Evolutionary conservation across 805 yeast species (phyloP), one percentile per base, ranked within the genome.

Genomic region (Suhomyces sp.): DNA sequence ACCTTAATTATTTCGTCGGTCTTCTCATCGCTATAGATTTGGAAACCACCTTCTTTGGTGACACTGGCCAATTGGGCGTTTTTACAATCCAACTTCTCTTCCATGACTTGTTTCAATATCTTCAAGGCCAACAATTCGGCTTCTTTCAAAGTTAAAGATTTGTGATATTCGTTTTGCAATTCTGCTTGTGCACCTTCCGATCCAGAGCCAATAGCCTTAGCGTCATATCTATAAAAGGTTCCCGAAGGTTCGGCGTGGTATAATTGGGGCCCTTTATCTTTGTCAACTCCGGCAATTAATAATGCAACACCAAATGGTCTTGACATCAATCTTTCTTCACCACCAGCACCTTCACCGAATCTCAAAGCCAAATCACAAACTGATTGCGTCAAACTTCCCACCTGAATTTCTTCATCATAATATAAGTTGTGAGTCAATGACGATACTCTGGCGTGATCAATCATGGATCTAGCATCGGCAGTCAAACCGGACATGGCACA

Each of bases 171-270:
- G 66, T 92, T 93, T 71, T 92, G 97, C 66, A 94, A 79, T 71
- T 94, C 99, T 1, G 97, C 87, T 73, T 96, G 99, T 1, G 99
- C 99, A 58, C 99, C 99, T 73, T 94, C 99, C 13, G 96, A 88
- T 19, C 99, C 99, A 1, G 97, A 89, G 12, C 99, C 99, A 64
- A 96, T 94, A 10, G 99, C 99, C 74, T 94, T 96, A 27, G 99
- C 99, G 65, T 94, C 97, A 69, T 94, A 94, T 72, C 94, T 84
- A 75, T 94, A 96, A 64, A 91, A 94, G 1, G 99, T 94, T 54
- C 99, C 99, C 12, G 97, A 89, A 40, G 99, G 99, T 73, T 94
- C 99, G n/a, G 98, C 97, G 70, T 94, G 97, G 69, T 89, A 89
- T 62, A 94, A 81, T 71, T 94, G 99, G 46, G 97, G 97, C 0